phyloP scores from a whole-genome alignment of 2,329 filamentous ascomycete species.

The Fusarium succisae region DNA sequence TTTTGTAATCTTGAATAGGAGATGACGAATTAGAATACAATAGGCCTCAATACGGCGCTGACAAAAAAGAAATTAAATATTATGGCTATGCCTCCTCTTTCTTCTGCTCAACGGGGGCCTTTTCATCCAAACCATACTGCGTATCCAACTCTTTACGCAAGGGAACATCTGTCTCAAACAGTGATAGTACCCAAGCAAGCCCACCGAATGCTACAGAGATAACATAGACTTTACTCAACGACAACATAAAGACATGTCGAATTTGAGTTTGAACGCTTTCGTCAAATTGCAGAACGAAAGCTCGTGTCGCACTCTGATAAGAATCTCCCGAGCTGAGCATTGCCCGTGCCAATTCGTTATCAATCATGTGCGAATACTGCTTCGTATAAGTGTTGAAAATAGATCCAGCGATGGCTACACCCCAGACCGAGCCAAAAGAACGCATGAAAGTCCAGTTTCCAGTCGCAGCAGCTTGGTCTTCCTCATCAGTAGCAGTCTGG shows the following conservation, averaged over 20 bases:
- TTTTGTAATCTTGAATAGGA: constrained; percentile 53
- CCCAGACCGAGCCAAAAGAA: constrained; percentile 55
- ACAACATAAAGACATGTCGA: constrained; percentile 37
- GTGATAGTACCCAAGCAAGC: constrained; percentile 32
- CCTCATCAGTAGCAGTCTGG: constrained; percentile 49
- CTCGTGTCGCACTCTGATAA: constrained; percentile 41
- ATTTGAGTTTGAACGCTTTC: constrained; percentile 32
- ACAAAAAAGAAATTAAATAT: background rate
- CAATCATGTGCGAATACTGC: constrained; percentile 34
- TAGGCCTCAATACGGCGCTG: background rate
- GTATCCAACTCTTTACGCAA: constrained; percentile 43
- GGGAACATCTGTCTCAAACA: constrained; percentile 41
- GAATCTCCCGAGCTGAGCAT: constrained; percentile 40
- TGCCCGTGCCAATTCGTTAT: constrained; percentile 22
- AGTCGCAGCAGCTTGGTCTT: constrained; percentile 49
- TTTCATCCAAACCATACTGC: constrained; percentile 41
- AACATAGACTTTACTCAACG: constrained; percentile 38
- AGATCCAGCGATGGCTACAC: constrained; percentile 54
- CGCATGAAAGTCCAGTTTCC: constrained; percentile 55
- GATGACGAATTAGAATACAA: background rate
- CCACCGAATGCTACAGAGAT: constrained; percentile 36
- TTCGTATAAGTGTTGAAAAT: constrained; percentile 51
- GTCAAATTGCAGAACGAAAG: constrained; percentile 37
- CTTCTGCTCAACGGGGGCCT: background rate
- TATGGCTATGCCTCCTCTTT: background rate